Evolutionary conservation across 2,329 filamentous ascomycete genomes (phyloP), one percentile per base, ranked within the genome.

Genomic region (Diaporthe ampelina): DNA sequence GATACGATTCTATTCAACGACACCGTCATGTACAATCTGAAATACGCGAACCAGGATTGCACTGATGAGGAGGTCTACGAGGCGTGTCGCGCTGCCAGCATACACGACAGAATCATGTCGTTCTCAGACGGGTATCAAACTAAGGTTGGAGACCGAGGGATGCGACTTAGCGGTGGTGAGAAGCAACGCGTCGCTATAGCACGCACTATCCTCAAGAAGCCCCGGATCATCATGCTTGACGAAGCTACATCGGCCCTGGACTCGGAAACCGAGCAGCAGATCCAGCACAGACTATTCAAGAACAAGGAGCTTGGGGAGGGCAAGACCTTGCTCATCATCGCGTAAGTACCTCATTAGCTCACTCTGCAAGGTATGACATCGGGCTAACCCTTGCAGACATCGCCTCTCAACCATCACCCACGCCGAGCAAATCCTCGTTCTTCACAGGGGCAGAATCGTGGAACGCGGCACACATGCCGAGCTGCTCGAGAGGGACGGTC

Each of bases 251-350:
- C 91, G 0, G 92, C 92, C 3, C 87, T 94, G 29, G 90, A 93
- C 70, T 89, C 90, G 0, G 87, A 90, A 35, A 91, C 89, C 0
- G 89, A 91, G 78, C 85, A 86, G 45, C 85, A 88, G 71, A 91
- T 91, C 50, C 90, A 91, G 78, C 79, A 80, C 74, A 95, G 95
- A 48, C 90, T 99, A 43, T 92, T 92, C 74, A 94, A 80, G 29
- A 82, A 82, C 52, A 82, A 81, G 10, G 78, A 90, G 19, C 91
- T 98, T 61, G 94, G 94, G 21, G 88, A 93, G 78, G 95, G 95
- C 67, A 93, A 97, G 61, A 99, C 97, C 1, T 93, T 98, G 86
- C 90, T 99, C 75, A 95, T 98, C 69, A 98, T 99, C 85, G 97
- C 97, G 86, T 95, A 91, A 86, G 90, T 88, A 58, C 26, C 26